A percentile compares a stretch with the other conserved stretches of the same genome.
Evolutionary conservation across 225 moss, liverwort and hornwort species (phyloP).

Genomic region (Climacium dendroides): DNA sequence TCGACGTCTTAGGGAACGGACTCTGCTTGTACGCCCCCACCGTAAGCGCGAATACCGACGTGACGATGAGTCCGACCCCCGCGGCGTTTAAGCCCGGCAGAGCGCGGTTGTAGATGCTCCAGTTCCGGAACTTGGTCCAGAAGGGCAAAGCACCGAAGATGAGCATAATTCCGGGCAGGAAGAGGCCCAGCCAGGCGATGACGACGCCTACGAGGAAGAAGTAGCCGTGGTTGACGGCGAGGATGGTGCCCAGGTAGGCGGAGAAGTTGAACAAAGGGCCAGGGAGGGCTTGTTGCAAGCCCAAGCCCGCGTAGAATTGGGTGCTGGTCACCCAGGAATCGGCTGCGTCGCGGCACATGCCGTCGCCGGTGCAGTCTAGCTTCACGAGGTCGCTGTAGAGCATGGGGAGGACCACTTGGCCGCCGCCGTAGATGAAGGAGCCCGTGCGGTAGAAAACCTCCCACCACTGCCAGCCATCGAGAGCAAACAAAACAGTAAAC

Average conservation of each 20-base stretch:
- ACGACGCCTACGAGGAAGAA: constrained; percentile 16
- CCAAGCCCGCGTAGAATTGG: constrained; percentile 50
- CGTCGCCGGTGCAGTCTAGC: constrained; percentile 13
- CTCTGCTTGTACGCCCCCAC: constrained; percentile 43
- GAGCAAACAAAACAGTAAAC: background rate
- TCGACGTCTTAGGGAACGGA: constrained; percentile 18
- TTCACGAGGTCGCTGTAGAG: constrained; percentile 47
- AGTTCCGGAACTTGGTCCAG: constrained; percentile 44
- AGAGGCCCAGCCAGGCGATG: constrained; percentile 39
- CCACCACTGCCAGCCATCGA: constrained; percentile 26
- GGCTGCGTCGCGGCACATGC: constrained; percentile 15
- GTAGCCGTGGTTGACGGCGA: constrained; percentile 39
- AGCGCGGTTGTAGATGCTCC: constrained; percentile 34
- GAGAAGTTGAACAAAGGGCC: constrained; percentile 65
- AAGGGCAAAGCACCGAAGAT: constrained; percentile 44
- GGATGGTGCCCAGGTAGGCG: constrained; percentile 35
- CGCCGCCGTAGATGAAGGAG: constrained; percentile 50
- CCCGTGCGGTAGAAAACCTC: constrained; percentile 55
- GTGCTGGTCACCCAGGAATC: constrained; percentile 40
- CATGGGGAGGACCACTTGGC: constrained; percentile 54
- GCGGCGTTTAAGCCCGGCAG: constrained; percentile 53
- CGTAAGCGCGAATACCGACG: constrained; percentile 43
- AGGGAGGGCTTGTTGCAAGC: constrained; percentile 34
- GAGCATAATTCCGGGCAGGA: constrained; percentile 33
- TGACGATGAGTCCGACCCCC: constrained; percentile 47